Evolutionary conservation across 2,329 filamentous ascomycete species (phyloP).

Genomic region (Penicillium digitatum): DNA sequence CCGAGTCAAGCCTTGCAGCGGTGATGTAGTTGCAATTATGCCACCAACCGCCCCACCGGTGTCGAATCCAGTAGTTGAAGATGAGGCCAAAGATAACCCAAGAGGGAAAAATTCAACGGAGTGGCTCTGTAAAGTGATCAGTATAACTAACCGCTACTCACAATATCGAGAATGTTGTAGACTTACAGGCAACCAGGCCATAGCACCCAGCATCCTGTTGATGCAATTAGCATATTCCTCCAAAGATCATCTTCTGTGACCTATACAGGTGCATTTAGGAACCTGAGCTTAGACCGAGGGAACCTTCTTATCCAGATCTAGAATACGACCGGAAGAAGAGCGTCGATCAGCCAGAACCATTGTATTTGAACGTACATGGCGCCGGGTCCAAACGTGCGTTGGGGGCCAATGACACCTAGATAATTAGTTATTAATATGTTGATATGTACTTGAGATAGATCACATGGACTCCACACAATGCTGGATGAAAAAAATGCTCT

Average conservation of each 20-base stretch:
- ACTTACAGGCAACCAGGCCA: conserved; percentile 44
- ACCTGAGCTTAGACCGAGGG: conserved; percentile 58
- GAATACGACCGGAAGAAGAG: conserved; percentile 55
- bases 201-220: conserved; percentile 25
- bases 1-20: conserved; percentile 43
- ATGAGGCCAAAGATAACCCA: conserved; percentile 56
- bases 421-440: conserved; percentile 34
- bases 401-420: conserved; percentile 62
- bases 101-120: conserved; percentile 60
- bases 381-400: conserved; percentile 59
- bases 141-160: conserved; percentile 20
- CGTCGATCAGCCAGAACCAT: conserved; percentile 66
- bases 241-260: not conserved
- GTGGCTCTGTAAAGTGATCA: conserved; percentile 46
- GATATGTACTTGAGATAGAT: not conserved
- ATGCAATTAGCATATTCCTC: not conserved
- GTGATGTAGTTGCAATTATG: conserved; percentile 41
- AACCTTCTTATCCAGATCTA: conserved; percentile 56
- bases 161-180: not conserved
- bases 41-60: conserved; percentile 38
- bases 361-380: conserved; percentile 60
- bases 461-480: conserved; percentile 59
- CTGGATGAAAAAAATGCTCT: conserved; percentile 62
- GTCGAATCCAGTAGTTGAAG: conserved; percentile 38
- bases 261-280: conserved; percentile 56